Evolutionary conservation across 2,329 filamentous ascomycete genomes (phyloP).

Genomic region (Alternaria infectoria): DNA sequence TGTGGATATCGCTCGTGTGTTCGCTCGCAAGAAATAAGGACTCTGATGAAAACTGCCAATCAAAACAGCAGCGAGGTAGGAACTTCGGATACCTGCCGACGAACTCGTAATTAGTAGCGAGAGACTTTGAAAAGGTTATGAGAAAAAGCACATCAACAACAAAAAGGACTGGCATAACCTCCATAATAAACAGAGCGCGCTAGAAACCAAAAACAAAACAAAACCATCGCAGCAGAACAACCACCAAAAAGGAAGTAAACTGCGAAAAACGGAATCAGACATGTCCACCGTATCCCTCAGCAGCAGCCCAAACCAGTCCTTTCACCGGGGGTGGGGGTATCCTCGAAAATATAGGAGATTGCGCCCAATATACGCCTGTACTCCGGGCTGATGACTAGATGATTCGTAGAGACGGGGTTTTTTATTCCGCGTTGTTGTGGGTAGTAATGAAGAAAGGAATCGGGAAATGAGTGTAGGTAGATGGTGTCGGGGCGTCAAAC

Average conservation of each 20-base stretch:
- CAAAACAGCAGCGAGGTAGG: background rate
- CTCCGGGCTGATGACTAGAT: conserved; percentile 5
- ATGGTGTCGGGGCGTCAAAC: conserved; percentile 24
- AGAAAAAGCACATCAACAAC: background rate
- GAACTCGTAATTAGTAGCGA: conserved; percentile 11
- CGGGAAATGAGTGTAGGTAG: conserved; percentile 13
- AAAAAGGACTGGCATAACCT: background rate
- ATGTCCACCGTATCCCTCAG: background rate
- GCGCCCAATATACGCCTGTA: conserved; percentile 11
- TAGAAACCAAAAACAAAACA: background rate
- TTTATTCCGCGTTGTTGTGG: background rate
- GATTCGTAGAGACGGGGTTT: conserved; percentile 4
- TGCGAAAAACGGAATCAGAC: background rate
- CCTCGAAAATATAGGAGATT: conserved; percentile 1
- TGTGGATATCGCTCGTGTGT: background rate
- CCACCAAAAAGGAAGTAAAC: background rate
- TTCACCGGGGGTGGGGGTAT: conserved; percentile 5
- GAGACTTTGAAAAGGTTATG: background rate
- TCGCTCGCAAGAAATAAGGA: background rate
- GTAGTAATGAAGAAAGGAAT: conserved; percentile 16
- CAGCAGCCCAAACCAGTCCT: background rate
- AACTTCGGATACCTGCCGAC: background rate
- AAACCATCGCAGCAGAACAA: background rate
- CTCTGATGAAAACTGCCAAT: background rate
- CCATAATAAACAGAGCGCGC: background rate